Conservation (phyloP, 495 filamentous ascomycete species). For the Penicillium waksmanii region DNA sequence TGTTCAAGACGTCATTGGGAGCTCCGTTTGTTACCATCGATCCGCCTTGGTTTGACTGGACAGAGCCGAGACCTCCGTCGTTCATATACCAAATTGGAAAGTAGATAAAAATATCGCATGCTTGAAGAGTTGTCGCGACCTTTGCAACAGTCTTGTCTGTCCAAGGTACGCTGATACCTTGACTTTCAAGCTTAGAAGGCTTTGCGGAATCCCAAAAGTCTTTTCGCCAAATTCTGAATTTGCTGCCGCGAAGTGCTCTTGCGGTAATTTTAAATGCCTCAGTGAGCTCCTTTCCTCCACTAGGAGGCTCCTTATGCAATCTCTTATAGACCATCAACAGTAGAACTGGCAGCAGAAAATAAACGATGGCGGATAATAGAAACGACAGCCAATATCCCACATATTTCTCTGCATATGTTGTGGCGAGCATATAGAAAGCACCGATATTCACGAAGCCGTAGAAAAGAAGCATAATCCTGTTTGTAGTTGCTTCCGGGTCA, state of each 20-base stretch:
- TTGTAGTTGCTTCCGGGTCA: constrained; percentile 38
- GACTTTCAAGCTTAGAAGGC: constrained; percentile 57
- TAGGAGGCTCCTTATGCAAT: constrained; percentile 52
- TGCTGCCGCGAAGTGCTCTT: constrained; percentile 58
- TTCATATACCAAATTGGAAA: constrained; percentile 55
- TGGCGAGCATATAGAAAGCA: constrained; percentile 39
- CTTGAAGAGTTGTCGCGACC: constrained; percentile 35
- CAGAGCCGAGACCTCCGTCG: constrained; percentile 47
- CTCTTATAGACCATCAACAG: constrained; percentile 52
- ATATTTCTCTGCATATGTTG: constrained; percentile 45
- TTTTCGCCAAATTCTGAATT: constrained; percentile 57
- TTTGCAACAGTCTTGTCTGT: constrained; percentile 49
- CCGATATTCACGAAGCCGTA: constrained; percentile 45
- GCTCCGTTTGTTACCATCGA: constrained; percentile 68
- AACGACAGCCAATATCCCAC: constrained; percentile 44
- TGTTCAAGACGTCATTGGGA: constrained; percentile 71
- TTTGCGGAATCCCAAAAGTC: constrained; percentile 69
- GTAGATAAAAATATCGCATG: constrained; percentile 58
- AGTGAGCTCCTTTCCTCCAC: constrained; percentile 53
- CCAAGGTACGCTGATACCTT: constrained; percentile 49
- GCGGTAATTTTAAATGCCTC: constrained; percentile 58
- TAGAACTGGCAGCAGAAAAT: constrained; percentile 56
- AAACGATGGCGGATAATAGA: constrained; percentile 48
- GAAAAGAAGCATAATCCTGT: constrained; percentile 41
- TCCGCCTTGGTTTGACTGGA: constrained; percentile 56